These are phyloP conservation scores for Seiridium cupressi DNA, from an alignment of 2,329 filamentous ascomycete species.

Conservation along the genomic window DNA sequence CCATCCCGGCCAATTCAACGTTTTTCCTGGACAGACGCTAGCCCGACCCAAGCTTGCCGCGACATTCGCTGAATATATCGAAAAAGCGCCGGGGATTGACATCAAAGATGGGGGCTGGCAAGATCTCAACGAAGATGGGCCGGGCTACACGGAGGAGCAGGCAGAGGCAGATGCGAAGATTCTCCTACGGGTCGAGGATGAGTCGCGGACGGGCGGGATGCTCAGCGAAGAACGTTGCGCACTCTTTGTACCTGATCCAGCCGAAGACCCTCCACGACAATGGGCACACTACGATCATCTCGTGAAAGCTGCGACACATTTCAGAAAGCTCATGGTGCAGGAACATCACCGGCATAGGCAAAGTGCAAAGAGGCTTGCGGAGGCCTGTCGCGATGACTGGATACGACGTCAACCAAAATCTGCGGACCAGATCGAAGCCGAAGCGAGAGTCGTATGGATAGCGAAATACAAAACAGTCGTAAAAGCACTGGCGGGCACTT, in stretches of 20 bases:
- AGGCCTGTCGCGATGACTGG: conserved; percentile 76
- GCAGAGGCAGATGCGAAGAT: conserved; percentile 66
- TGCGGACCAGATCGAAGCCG: conserved; percentile 76
- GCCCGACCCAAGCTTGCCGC: conserved; percentile 48
- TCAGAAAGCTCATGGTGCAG: conserved; percentile 74
- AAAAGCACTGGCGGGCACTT: conserved; percentile 53
- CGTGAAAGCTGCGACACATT: conserved; percentile 73
- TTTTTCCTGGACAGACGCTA: conserved; percentile 32
- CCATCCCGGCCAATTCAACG: conserved; percentile 56
- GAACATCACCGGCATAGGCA: conserved; percentile 77
- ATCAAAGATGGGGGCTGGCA: conserved; percentile 57
- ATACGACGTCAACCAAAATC: conserved; percentile 70
- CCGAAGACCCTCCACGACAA: conserved; percentile 71
- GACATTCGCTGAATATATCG: conserved; percentile 58
- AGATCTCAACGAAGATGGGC: conserved; percentile 53
- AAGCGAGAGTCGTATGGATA: conserved; percentile 67
- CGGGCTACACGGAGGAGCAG: conserved; percentile 57
- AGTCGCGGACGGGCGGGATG: conserved; percentile 71
- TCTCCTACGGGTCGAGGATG: conserved; percentile 69
- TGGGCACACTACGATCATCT: conserved; percentile 90
- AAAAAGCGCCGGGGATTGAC: conserved; percentile 46
- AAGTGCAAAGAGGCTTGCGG: conserved; percentile 76
- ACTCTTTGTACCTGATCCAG: conserved; percentile 69
- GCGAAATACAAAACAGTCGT: conserved; percentile 71
- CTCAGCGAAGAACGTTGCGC: conserved; percentile 70